These are phyloP conservation scores for Volutella citrinella DNA, from an alignment of 2,329 filamentous ascomycete genomes.

Conservation along the genomic window DNA sequence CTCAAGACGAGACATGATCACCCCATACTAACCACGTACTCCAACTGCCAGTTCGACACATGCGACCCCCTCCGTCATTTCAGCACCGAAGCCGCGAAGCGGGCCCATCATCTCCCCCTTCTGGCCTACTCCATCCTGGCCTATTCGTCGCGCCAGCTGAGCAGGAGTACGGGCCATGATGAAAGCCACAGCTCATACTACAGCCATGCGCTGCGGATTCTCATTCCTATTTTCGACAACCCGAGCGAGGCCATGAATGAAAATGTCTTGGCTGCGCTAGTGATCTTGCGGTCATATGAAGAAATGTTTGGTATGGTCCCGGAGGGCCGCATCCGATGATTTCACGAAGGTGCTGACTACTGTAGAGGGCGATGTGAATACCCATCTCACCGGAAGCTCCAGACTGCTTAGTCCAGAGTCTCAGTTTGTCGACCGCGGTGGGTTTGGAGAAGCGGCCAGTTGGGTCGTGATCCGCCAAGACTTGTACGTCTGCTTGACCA, in stretches of 20 bases:
- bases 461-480: conserved; percentile 49
- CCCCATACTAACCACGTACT: no score
- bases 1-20: no score
- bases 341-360: background rate
- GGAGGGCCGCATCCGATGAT: background rate
- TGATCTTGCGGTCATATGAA: conserved; percentile 37
- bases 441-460: conserved; percentile 41
- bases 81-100: conserved; percentile 36
- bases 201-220: conserved; percentile 36
- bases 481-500: conserved; percentile 42
- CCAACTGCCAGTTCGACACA: conserved; percentile 40
- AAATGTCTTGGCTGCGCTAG: conserved; percentile 36
- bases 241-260: conserved; percentile 32
- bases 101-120: conserved; percentile 37
- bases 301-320: conserved; percentile 34
- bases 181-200: conserved; percentile 39
- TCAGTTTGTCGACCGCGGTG: conserved; percentile 24
- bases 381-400: conserved; percentile 25
- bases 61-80: conserved; percentile 41
- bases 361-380: conserved; percentile 24
- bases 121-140: conserved; percentile 30
- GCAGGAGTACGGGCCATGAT: conserved; percentile 14
- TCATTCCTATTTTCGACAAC: conserved; percentile 35
- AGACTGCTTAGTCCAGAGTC: conserved; percentile 26
- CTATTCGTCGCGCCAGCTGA: conserved; percentile 22